Percentiles rank a stretch among this genome's conserved stretches.
These are phyloP conservation scores for Picochlorum costavermella DNA, from an alignment of 139 green algal species.

Conservation along the genomic window DNA sequence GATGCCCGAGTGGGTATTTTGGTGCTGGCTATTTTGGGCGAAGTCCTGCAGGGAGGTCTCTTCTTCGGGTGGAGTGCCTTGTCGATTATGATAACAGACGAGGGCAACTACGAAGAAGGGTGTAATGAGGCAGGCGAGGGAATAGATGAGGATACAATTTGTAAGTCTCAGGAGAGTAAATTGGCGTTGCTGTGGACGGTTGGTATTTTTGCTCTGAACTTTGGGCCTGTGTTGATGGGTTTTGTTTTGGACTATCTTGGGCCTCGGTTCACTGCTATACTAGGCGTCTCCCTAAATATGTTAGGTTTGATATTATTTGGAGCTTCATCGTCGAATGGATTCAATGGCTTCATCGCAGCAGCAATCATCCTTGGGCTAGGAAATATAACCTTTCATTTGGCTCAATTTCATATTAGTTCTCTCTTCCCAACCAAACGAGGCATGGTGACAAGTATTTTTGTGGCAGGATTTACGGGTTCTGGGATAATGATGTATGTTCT, in stretches of 20 bases:
- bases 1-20: slow-evolving; percentile 17
- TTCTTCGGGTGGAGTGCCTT: slow-evolving; percentile 53
- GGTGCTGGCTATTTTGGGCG: slow-evolving; percentile 24
- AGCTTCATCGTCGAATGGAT: slow-evolving; percentile 15
- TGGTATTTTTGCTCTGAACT: slow-evolving; percentile 54
- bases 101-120: slow-evolving; percentile 24
- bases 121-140: slow-evolving; percentile 15
- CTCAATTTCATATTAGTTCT: slow-evolving; percentile 45
- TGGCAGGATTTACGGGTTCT: slow-evolving; percentile 52
- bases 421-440: slow-evolving; percentile 40
- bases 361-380: slow-evolving; percentile 47
- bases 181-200: slow-evolving; percentile 50
- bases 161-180: slow-evolving; percentile 37
- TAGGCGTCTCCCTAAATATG: slow-evolving; percentile 47
- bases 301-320: slow-evolving; percentile 40
- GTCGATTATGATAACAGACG: slow-evolving; percentile 34
- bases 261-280: slow-evolving; percentile 42
- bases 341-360: slow-evolving; percentile 28
- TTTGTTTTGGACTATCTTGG: slow-evolving; percentile 45
- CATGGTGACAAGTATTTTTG: slow-evolving; percentile 38
- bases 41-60: slow-evolving; percentile 42
- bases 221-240: slow-evolving; percentile 45
- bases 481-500: slow-evolving; percentile 53
- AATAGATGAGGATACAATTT: slow-evolving; percentile 4
- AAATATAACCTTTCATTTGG: slow-evolving; percentile 53